Evolutionary conservation across 1,284 basidiomycete species (phyloP), one percentile per base, ranked within the genome.

Genomic region (Leccinum holopus): DNA sequence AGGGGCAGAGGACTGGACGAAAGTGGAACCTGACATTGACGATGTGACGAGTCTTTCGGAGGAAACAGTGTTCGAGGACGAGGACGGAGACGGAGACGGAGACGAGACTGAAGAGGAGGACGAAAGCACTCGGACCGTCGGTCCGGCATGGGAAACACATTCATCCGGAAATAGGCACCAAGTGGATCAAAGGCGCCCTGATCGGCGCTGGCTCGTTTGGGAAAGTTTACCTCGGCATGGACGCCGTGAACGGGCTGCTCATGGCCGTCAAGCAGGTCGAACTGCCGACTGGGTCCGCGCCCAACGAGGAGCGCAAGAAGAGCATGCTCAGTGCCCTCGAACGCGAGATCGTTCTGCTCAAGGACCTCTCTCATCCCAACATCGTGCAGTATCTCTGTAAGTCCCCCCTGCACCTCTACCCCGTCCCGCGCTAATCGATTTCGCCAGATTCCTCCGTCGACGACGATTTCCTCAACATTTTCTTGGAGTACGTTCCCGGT

Each of bases 241-340:
- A 98, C 77, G 94, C 96, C 1, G 85, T 91, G 41, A 94, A 87
- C 56, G 97, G 97, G 33, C 82, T 96, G 11, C 82, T 99, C 63
- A 99, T 99, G 97, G 97, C 97, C 30, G 97, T 99, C 67, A 99
- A 99, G 80, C 97, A 99, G 82, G 97, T 99, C 56, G 94, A 98
- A 72, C 84, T 99, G 32, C 94, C 95, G 0, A 91, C 89, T 0
- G 91, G 92, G 16, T 88, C 90, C 32, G 90, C 89, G 9, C 87
- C 92, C 25, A 97, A 95, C 72, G 93, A 97, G 71, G 95, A 97
- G 72, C 87, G 94, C 67, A 98, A 97, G 79, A 92, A 92, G 80
- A 88, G 85, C 76, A 98, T 98, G 96, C 85, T 97, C 7, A 94
- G 87, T 60, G 97, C 97, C 2, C 83, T 99, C 44, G 95, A 99